Evolutionary conservation across 768 basidiomycete species (phyloP).

Genomic region (Leccinum incarnatum): DNA sequence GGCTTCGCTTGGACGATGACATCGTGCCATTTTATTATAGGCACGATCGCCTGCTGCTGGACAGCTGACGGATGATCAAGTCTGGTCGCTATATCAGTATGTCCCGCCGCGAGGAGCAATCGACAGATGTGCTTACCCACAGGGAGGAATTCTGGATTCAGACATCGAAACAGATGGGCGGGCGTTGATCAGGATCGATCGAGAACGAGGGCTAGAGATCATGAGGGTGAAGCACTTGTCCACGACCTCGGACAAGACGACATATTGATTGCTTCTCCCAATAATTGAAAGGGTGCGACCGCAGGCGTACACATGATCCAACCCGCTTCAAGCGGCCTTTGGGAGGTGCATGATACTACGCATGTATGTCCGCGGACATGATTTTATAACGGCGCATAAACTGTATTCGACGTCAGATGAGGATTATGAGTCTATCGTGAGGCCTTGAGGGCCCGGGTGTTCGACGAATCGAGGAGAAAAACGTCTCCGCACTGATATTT

Average conservation of each 20-base stretch:
- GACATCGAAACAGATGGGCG: slow-evolving; percentile 74
- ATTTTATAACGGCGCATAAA: too few relatives aligned
- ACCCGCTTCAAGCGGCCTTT: too few relatives aligned
- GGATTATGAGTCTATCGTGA: too few relatives aligned
- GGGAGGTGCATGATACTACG: too few relatives aligned
- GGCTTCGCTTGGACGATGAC: slow-evolving; percentile 99
- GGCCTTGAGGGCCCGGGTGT: too few relatives aligned
- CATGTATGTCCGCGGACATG: too few relatives aligned
- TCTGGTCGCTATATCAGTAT: slow-evolving; percentile 32
- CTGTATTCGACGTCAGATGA: too few relatives aligned
- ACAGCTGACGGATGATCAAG: slow-evolving; percentile 98
- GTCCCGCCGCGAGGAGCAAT: neutral
- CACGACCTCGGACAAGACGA: slow-evolving; percentile 89
- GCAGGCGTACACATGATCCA: too few relatives aligned
- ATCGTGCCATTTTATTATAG: slow-evolving; percentile 97
- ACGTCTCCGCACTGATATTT: too few relatives aligned
- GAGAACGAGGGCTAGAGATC: neutral
- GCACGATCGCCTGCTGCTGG: slow-evolving; percentile 98
- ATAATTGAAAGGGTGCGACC: too few relatives aligned
- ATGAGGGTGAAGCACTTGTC: slow-evolving; percentile 75
- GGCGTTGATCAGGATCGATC: slow-evolving; percentile 18
- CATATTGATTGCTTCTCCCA: slow-evolving; percentile 72
- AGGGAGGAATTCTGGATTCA: slow-evolving; percentile 94
- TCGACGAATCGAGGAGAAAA: too few relatives aligned
- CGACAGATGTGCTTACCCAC: slow-evolving; percentile 59